Evolutionary conservation across 2,329 filamentous ascomycete genomes (phyloP), one percentile per base, ranked within the genome.

Genomic region (Stagonosporopsis chrysanthemi): DNA sequence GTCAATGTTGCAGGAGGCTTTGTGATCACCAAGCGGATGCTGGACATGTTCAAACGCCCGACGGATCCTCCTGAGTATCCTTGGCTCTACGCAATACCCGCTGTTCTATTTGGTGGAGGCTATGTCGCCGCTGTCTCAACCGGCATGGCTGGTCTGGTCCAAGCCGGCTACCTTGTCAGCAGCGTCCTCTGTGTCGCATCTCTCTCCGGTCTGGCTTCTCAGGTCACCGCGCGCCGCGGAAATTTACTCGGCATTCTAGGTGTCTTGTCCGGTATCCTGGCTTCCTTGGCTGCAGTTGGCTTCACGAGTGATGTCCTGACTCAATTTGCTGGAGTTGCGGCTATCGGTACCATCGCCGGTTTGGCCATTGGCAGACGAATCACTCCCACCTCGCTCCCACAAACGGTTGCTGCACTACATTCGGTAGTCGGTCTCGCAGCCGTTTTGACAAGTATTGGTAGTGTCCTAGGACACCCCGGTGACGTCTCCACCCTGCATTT

Each of bases 1-100:
- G 90, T 96, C 61, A 96, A 96, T 64, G 88, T 97, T 2, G 89
- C 90, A 0, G 92, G 92, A 56, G 92, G 92, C 0, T 97, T 97
- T 60, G 90, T 96, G 40, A 91, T 97, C 58, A 96, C 92, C 3
- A 96, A 96, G 78, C 85, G 92, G 61, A 97, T 97, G 92, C 81
- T 97, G 40, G 92, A 96, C 74, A 70, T 75, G 68, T 76, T 77
- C 58, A 57, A 62, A 84, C 85, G 88, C 12, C 89, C 91, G 24
- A 95, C 91, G 4, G 92, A 96, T 65, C 92, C 92, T 29, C 87
- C 90, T 0, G 92, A 97, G 73, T 96, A 94, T 64, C 90, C 90
- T 0, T 96, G 90, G 90, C 80, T 96, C 1, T 96, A 95, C 69
- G 90, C 87, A 1, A 80, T 96, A 53, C 92, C 92, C 0, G 92